Evolutionary conservation across 495 filamentous ascomycete species (phyloP).

Genomic region (Penicillium roqueforti): DNA sequence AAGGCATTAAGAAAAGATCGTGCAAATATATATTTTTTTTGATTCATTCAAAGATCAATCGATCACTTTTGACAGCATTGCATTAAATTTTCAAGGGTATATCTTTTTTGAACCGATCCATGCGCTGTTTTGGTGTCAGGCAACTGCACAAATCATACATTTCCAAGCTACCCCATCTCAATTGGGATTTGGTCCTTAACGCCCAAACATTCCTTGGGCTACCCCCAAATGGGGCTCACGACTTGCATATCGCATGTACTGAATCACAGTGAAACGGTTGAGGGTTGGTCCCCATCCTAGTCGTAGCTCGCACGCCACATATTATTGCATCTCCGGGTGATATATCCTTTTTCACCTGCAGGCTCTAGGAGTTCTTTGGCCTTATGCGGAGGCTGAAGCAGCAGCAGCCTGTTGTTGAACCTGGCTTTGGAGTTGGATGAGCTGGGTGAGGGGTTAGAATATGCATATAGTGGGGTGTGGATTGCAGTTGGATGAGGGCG

Average conservation of each 20-base stretch:
- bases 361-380: neutral
- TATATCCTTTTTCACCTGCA: neutral
- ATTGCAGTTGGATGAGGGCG: neutral
- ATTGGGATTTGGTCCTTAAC: neutral
- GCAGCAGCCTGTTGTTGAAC: slow-evolving; percentile 38
- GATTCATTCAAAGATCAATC: neutral
- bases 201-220: neutral
- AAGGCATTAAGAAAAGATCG: neutral
- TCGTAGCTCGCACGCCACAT: neutral
- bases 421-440: slow-evolving; percentile 44
- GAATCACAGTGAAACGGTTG: neutral
- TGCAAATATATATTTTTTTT: neutral
- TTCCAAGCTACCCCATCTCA: neutral
- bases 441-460: slow-evolving; percentile 28
- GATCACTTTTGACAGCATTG: slow-evolving; percentile 3
- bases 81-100: slow-evolving; percentile 19
- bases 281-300: neutral
- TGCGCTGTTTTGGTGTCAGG: slow-evolving; percentile 3
- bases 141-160: slow-evolving; percentile 6
- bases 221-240: too few relatives aligned
- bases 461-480: neutral
- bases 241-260: neutral
- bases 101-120: slow-evolving; percentile 7
- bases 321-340: neutral
- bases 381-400: slow-evolving; percentile 35